Percentiles rank a stretch among this genome's conserved stretches.
Conservation (phyloP, 192 early-diverging fungal species). For the Umbelopsis sp. region DNA sequence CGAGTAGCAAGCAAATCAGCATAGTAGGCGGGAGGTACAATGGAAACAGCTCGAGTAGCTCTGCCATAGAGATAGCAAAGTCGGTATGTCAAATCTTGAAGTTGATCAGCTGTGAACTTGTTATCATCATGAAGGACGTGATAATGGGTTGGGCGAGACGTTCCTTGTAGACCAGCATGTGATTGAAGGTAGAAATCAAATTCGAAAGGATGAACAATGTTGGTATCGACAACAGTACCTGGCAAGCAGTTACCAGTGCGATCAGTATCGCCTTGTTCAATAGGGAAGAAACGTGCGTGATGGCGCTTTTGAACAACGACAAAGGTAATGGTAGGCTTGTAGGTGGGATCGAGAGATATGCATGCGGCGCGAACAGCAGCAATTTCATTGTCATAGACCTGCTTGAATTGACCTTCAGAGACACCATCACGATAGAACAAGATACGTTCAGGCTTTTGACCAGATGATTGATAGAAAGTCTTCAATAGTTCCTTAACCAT, state of each 20-base stretch:
- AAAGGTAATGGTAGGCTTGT: conserved; percentile 83
- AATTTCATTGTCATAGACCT: conserved; percentile 77
- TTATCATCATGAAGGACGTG: conserved; percentile 89
- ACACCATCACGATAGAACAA: conserved; percentile 92
- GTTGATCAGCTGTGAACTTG: conserved; percentile 70
- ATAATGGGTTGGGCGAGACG: conserved; percentile 91
- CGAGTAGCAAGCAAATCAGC: conserved; percentile 88
- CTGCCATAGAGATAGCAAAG: conserved; percentile 90
- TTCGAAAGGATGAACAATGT: conserved; percentile 75
- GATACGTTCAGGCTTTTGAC: conserved; percentile 75
- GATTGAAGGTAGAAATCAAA: conserved; percentile 91
- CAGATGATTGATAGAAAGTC: conserved; percentile 64
- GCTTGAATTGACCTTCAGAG: conserved; percentile 82
- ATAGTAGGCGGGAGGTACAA: conserved; percentile 91
- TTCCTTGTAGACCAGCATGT: conserved; percentile 91
- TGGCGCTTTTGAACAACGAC: conserved; percentile 90
- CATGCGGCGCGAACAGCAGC: conserved; percentile 51
- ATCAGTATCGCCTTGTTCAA: conserved; percentile 60
- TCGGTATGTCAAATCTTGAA: conserved; percentile 87
- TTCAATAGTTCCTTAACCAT: conserved; percentile 70
- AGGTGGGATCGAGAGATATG: conserved; percentile 61
- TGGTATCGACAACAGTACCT: conserved; percentile 79
- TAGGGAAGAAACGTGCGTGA: conserved; percentile 84
- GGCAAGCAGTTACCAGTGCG: conserved; percentile 79
- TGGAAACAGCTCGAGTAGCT: conserved; percentile 84